Conservation (phyloP, 1,139 yeast species). For the Geotrichum restrictum region DNA sequence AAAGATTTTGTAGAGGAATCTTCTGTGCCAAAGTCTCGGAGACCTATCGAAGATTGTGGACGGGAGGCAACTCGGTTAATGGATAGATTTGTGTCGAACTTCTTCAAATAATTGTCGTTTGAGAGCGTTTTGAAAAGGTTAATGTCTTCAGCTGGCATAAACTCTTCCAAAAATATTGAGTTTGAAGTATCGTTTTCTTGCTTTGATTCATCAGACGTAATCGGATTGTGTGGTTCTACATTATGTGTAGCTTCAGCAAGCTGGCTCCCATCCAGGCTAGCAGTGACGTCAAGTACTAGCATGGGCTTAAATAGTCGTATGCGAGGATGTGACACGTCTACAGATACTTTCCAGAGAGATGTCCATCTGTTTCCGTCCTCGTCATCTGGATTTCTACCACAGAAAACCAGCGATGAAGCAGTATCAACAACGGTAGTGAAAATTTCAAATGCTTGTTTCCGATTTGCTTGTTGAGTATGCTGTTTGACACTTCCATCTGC, state of each 20-base stretch:
- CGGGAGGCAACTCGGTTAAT: conserved; percentile 13
- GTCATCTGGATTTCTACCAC: conserved; percentile 8
- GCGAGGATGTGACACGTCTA: conserved; percentile 33
- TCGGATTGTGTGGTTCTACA: neutral
- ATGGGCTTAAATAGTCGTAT: conserved; percentile 29
- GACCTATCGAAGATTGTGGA: neutral
- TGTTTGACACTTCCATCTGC: conserved; percentile 8
- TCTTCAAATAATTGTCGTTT: conserved; percentile 22
- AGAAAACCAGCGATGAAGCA: conserved; percentile 1
- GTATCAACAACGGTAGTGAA: conserved; percentile 17
- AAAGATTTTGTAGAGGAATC: conserved; percentile 10
- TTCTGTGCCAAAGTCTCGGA: neutral
- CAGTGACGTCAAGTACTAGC: conserved; percentile 17
- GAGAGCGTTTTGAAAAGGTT: conserved; percentile 29
- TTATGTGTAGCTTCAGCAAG: neutral
- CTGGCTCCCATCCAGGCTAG: conserved; percentile 11
- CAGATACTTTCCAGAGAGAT: conserved; percentile 30
- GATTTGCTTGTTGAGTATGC: conserved; percentile 1
- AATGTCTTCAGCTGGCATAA: conserved; percentile 26
- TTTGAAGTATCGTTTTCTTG: conserved; percentile 1
- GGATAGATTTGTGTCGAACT: conserved; percentile 17
- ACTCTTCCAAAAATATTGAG: conserved; percentile 23
- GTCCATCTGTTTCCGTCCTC: conserved; percentile 7
- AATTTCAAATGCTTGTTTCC: conserved; percentile 19
- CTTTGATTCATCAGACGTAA: conserved; percentile 2